Evolutionary conservation across 2,329 filamentous ascomycete species (phyloP).

Genomic region (Blastomyces parvus): DNA sequence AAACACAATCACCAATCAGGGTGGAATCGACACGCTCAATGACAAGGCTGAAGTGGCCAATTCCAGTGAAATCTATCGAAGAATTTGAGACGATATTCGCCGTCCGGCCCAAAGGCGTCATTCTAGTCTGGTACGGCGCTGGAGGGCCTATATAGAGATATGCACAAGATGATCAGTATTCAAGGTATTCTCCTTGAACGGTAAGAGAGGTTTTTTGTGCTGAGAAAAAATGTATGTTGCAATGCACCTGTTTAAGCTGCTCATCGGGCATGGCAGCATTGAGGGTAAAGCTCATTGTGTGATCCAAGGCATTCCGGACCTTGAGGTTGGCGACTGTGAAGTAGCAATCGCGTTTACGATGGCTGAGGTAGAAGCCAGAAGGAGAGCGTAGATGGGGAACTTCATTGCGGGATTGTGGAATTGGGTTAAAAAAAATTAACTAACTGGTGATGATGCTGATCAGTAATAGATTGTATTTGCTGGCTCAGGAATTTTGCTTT

Average conservation of each 20-base stretch:
- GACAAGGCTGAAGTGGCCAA: constrained; percentile 14
- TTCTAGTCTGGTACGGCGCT: constrained; percentile 10
- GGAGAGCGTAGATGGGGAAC: background rate
- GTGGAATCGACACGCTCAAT: background rate
- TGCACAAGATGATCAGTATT: background rate
- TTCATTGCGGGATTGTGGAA: background rate
- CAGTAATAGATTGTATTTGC: background rate
- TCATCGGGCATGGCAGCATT: background rate
- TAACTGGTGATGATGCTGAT: background rate
- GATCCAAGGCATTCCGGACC: background rate
- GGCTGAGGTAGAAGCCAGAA: background rate
- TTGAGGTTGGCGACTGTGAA: background rate
- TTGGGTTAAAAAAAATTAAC: background rate
- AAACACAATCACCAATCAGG: constrained; percentile 2
- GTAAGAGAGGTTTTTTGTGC: background rate
- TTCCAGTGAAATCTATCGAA: constrained; percentile 26
- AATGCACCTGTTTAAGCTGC: background rate
- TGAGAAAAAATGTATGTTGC: background rate
- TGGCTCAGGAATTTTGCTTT: background rate
- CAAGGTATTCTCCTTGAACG: background rate
- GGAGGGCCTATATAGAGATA: background rate
- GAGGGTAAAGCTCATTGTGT: constrained; percentile 1
- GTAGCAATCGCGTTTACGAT: background rate
- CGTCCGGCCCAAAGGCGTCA: constrained; percentile 22
- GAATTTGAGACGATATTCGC: constrained; percentile 18